Evolutionary conservation across 805 yeast genomes (phyloP), one percentile per base, ranked within the genome.

Genomic region (Barnettozyma sp.): DNA sequence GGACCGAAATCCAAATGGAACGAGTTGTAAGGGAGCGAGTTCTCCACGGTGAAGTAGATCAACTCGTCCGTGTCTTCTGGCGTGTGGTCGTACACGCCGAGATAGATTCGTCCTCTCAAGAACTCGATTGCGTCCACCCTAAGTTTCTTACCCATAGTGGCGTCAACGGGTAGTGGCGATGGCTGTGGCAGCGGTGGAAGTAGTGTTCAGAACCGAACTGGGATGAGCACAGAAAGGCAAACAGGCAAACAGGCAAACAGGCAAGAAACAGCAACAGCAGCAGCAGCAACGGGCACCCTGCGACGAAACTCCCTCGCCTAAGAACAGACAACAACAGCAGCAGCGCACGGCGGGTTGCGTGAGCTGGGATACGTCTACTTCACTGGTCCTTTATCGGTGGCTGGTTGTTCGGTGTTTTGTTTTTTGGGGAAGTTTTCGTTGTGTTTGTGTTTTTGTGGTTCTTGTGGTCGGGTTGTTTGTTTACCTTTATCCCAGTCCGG

Each of bases 1-100:
- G 98, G 98, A 31, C 98, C 98, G 60, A 92, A 92, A 59, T 92
- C 98, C 45, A 88, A 70, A 58, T 90, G 95, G 65, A 92, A 92
- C n/a, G 94, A 71, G 54, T 92, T 92, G 59, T 92, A 92, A 5
- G 92, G 94, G 31, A 92, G 70, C 1, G 90, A 77, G 45, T 88
- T 94, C 51, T 92, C 97, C 4, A 92, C 84, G 0, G 97, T 86
- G 63, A 92, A 88, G 59, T 80, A 82, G 2, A 84, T 94, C 28
- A 78, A 62, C 23, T 79, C 80, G 18, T 70, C 73, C 2, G 90
- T 81, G 56, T 86, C 90, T 36, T 65, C 68, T 1, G 97, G 98
- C 12, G 74, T 64, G 44, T 70, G 63, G 54, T 87, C 95, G 55
- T 76, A 88, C 4, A 95, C 94, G 5, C 95, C 97, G 8, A 90